A percentile compares a stretch with the other conserved stretches of the same genome.
Conservation (phyloP, 2,329 filamentous ascomycete species). For the Sordariomycetes sp. region DNA sequence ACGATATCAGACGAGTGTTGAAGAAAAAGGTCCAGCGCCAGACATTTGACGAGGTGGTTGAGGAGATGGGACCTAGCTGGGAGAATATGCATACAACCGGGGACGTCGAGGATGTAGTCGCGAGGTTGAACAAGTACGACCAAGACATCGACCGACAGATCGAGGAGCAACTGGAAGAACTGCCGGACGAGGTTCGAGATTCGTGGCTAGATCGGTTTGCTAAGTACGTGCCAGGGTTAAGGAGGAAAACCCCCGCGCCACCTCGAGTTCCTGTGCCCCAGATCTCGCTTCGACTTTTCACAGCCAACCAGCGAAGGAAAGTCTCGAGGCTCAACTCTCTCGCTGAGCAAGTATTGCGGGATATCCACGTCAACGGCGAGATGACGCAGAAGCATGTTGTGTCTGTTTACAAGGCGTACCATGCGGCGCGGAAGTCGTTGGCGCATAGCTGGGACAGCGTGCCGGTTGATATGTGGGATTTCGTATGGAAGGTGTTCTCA, state of each 20-base stretch:
- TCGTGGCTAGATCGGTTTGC: conserved; percentile 15
- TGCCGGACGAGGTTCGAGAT: conserved; percentile 22
- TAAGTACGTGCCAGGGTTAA: conserved; percentile 14
- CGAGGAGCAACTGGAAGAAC: conserved; percentile 16
- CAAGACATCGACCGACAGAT: conserved; percentile 24
- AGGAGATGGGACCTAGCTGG: conserved; percentile 20
- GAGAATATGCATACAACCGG: conserved; percentile 18
- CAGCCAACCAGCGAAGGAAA: conserved; percentile 26
- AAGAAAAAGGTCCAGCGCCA: conserved; percentile 20
- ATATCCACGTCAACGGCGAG: conserved; percentile 15
- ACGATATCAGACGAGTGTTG: conserved; percentile 27
- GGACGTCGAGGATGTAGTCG: conserved; percentile 24
- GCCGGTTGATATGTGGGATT: conserved; percentile 51
- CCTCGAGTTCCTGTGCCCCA: conserved; percentile 14
- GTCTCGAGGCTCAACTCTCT: conserved; percentile 24
- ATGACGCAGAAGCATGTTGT: conserved; percentile 24
- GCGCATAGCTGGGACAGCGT: conserved; percentile 41
- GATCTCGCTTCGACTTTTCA: conserved; percentile 26
- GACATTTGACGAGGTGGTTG: conserved; percentile 24
- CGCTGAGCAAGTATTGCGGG: conserved; percentile 16
- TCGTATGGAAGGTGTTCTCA: conserved; percentile 56
- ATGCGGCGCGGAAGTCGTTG: conserved; percentile 32
- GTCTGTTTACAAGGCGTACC: conserved; percentile 40
- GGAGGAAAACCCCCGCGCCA: background rate
- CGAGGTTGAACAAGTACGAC: conserved; percentile 22